phyloP scores from a whole-genome alignment of 2,329 filamentous ascomycete species.

The Dactylellina drechsleri region DNA sequence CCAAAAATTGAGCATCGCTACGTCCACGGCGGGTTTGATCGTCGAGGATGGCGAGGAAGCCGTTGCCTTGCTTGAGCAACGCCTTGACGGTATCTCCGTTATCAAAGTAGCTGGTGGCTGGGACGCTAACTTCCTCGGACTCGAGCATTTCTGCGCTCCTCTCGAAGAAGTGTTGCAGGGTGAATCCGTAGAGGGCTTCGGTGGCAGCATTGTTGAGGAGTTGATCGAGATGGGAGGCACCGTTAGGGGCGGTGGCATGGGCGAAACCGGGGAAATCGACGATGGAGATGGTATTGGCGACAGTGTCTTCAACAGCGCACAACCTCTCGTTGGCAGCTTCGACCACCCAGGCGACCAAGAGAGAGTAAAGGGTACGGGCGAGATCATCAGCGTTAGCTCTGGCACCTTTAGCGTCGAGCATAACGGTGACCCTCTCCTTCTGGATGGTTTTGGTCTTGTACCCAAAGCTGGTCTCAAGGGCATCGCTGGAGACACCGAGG shows the following conservation, averaged over 20 bases:
- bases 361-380: slow-evolving; percentile 89
- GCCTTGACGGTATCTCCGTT: slow-evolving; percentile 94
- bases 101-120: slow-evolving; percentile 95
- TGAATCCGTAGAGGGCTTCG: slow-evolving; percentile 91
- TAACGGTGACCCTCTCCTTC: slow-evolving; percentile 95
- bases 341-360: slow-evolving; percentile 92
- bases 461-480: slow-evolving; percentile 86
- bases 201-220: slow-evolving; percentile 93
- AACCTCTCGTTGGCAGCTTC: slow-evolving; percentile 90
- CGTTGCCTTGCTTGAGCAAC: slow-evolving; percentile 90
- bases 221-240: slow-evolving; percentile 84
- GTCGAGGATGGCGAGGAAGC: slow-evolving; percentile 90
- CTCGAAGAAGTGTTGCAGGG: slow-evolving; percentile 95
- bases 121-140: slow-evolving; percentile 88
- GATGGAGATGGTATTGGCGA: slow-evolving; percentile 92
- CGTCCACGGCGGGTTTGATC: slow-evolving; percentile 92
- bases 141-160: slow-evolving; percentile 92
- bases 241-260: slow-evolving; percentile 77
- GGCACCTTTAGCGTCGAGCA: slow-evolving; percentile 92
- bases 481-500: slow-evolving; percentile 80
- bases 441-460: slow-evolving; percentile 98
- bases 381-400: slow-evolving; percentile 93
- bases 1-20: slow-evolving; percentile 87
- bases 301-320: slow-evolving; percentile 85
- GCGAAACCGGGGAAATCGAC: slow-evolving; percentile 97